phyloP scores from a whole-genome alignment of 768 basidiomycete species.

The Mycena chlorophos region DNA sequence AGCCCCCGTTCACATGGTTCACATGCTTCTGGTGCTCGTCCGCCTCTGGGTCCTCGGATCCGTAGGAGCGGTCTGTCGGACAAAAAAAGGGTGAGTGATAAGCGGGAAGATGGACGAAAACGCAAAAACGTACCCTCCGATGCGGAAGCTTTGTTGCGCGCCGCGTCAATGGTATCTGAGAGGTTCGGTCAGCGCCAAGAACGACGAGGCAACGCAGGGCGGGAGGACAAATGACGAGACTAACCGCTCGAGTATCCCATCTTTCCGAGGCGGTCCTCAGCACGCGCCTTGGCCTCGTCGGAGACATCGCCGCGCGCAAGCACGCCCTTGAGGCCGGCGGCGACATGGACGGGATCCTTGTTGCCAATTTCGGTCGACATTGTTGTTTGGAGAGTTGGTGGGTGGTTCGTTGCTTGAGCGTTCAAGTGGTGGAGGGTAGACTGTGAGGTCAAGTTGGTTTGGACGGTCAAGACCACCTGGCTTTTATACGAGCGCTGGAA shows the following conservation, averaged over 20 bases:
- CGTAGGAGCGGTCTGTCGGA: not conserved
- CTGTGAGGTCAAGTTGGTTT: too few species aligned
- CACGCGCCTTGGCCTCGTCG: not conserved
- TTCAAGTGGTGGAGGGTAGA: too few species aligned
- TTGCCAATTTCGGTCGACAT: not conserved
- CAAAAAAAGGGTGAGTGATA: not conserved
- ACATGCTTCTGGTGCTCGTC: not conserved
- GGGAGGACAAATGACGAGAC: too few species aligned
- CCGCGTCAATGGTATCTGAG: too few species aligned
- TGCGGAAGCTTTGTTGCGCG: too few species aligned
- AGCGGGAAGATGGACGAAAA: not conserved
- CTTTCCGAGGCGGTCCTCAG: not conserved
- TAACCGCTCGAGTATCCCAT: not conserved
- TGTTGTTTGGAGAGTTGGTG: not conserved
- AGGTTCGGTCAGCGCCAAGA: too few species aligned
- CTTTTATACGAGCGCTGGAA: too few species aligned
- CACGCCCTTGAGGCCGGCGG: not conserved
- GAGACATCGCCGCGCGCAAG: conserved; percentile 2
- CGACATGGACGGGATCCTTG: not conserved
- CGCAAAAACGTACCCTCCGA: not conserved
- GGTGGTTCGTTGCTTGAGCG: not conserved
- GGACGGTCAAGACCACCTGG: too few species aligned
- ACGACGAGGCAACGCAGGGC: too few species aligned
- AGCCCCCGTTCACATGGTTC: not conserved
- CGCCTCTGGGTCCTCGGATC: not conserved